Conservation (phyloP, 495 filamentous ascomycete species). For the Penicillium subrubescens region DNA sequence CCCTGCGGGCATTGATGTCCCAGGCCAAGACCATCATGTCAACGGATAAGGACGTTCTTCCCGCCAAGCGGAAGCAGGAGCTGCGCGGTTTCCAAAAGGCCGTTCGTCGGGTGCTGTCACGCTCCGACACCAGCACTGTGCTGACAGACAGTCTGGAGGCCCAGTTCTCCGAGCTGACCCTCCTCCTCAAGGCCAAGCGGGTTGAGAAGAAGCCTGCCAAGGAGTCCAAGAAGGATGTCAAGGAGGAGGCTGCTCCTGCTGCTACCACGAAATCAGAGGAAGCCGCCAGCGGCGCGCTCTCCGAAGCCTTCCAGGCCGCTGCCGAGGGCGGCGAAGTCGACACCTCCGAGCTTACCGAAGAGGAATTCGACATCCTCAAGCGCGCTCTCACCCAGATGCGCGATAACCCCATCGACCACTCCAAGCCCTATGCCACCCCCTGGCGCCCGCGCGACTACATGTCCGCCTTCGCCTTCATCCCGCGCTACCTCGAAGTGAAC, state of each 20-base stretch:
- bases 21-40: conserved; percentile 58
- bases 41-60: conserved; percentile 47
- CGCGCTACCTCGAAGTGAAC: conserved; percentile 94
- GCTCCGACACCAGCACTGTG: conserved; percentile 43
- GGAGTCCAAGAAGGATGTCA: conserved; percentile 25
- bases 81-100: conserved; percentile 59
- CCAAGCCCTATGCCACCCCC: conserved; percentile 86
- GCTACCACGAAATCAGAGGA: conserved; percentile 20
- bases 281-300: conserved; percentile 36
- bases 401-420: conserved; percentile 73
- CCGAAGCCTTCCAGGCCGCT: conserved; percentile 47
- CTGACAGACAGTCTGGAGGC: conserved; percentile 52
- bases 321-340: conserved; percentile 42
- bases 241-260: conserved; percentile 11
- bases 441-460: conserved; percentile 90
- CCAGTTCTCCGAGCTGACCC: conserved; percentile 51
- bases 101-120: conserved; percentile 56
- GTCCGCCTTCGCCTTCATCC: conserved; percentile 90
- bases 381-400: conserved; percentile 56
- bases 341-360: conserved; percentile 40
- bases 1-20: conserved; percentile 52
- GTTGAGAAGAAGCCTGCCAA: conserved; percentile 31
- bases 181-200: conserved; percentile 44
- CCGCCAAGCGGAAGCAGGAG: conserved; percentile 64
- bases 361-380: conserved; percentile 46